Conservation (phyloP, 495 filamentous ascomycete species). For the Penicillium salamii region DNA sequence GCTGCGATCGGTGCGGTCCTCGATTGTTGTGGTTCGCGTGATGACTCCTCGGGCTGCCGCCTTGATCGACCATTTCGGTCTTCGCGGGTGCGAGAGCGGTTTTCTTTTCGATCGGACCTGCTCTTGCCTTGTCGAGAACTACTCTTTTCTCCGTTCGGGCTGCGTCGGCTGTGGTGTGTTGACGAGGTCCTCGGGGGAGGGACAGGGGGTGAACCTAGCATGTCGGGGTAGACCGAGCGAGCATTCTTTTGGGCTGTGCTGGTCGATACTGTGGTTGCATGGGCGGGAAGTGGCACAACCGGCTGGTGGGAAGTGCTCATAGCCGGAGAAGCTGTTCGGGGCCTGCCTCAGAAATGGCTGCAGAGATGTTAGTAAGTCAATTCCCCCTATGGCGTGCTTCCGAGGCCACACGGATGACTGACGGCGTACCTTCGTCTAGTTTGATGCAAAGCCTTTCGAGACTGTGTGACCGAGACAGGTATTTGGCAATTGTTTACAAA, state of each 20-base stretch:
- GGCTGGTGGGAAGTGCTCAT: constrained; percentile 43
- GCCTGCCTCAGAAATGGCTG: constrained; percentile 31
- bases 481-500: constrained; percentile 8
- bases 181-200: constrained; percentile 47
- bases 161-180: constrained; percentile 36
- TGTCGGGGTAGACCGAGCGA: constrained; percentile 37
- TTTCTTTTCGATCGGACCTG: constrained; percentile 29
- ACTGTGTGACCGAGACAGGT: constrained; percentile 14
- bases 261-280: constrained; percentile 31
- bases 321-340: constrained; percentile 38
- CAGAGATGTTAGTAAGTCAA: constrained; percentile 22
- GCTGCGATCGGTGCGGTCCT: constrained; percentile 11
- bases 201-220: constrained; percentile 38
- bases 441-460: constrained; percentile 10
- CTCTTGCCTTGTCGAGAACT: constrained; percentile 36
- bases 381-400: constrained; percentile 1
- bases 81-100: constrained; percentile 28
- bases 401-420: constrained; percentile 7
- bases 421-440: constrained; percentile 22
- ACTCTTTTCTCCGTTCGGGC: constrained; percentile 34
- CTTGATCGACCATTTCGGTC: constrained; percentile 38
- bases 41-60: constrained; percentile 27
- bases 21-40: constrained; percentile 18
- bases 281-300: constrained; percentile 32
- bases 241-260: constrained; percentile 30